These are phyloP conservation scores for Lepidopterella palustris DNA, from an alignment of 495 filamentous ascomycete species.

Conservation along the genomic window DNA sequence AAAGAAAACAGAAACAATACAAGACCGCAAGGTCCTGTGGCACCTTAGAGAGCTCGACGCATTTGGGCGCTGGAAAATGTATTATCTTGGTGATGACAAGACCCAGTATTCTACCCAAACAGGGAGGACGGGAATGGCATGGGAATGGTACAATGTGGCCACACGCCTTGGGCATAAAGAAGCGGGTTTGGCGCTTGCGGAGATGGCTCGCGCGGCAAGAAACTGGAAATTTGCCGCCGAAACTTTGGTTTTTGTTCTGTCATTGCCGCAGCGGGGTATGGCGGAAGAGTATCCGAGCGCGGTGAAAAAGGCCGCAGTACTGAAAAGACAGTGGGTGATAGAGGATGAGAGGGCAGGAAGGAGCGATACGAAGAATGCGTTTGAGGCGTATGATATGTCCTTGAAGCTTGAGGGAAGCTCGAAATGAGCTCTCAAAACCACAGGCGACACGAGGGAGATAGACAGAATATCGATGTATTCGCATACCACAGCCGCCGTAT, in stretches of 20 bases:
- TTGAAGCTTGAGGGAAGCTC: too few relatives aligned
- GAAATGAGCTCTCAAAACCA: too few relatives aligned
- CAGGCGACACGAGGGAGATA: too few relatives aligned
- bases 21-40: not conserved
- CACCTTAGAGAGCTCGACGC: not conserved
- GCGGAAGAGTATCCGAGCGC: not conserved
- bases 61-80: not conserved
- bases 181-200: not conserved
- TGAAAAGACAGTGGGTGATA: too few relatives aligned
- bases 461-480: too few relatives aligned
- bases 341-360: too few relatives aligned
- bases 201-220: not conserved
- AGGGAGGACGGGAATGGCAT: not conserved
- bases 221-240: not conserved
- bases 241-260: not conserved
- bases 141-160: not conserved
- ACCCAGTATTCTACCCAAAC: not conserved
- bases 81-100: not conserved
- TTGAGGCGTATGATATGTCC: too few relatives aligned
- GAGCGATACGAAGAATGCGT: too few relatives aligned
- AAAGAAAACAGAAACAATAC: too few relatives aligned
- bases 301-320: not conserved
- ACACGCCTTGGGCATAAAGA: not conserved
- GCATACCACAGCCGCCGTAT: too few relatives aligned
- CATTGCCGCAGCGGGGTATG: not conserved